phyloP scores from a whole-genome alignment of 805 yeast species.

The Spathaspora boniae region DNA sequence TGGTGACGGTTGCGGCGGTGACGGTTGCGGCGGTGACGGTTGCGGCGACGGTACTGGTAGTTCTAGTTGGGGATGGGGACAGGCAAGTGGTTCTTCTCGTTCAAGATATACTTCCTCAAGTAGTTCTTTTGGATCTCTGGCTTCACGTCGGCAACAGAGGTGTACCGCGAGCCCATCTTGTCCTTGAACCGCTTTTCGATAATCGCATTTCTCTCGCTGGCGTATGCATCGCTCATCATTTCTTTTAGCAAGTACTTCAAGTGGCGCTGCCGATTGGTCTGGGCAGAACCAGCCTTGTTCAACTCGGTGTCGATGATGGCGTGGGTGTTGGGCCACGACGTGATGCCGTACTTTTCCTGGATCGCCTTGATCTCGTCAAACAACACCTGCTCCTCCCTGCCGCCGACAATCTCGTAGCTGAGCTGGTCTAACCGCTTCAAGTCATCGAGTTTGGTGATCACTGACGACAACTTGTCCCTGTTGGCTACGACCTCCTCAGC shows the following conservation, averaged over 20 bases:
- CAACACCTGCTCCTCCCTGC: constrained; percentile 10
- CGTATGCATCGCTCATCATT: constrained; percentile 25
- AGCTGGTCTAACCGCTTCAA: constrained; percentile 30
- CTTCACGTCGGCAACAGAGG: constrained; percentile 13
- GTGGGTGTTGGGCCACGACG: constrained; percentile 40
- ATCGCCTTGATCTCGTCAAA: constrained; percentile 32
- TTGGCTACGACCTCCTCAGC: constrained; percentile 52
- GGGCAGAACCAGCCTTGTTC: constrained; percentile 25
- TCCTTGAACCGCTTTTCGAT: constrained; percentile 11
- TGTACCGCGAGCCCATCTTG: constrained; percentile 17
- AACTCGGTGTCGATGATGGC: constrained; percentile 35
- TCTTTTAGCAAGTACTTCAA: constrained; percentile 28
- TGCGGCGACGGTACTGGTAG: neutral
- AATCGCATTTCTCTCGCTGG: constrained; percentile 20
- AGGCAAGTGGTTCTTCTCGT: constrained; percentile 25
- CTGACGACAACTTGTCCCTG: constrained; percentile 23
- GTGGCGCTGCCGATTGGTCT: constrained; percentile 23
- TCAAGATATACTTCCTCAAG: constrained; percentile 59
- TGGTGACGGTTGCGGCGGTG: too few relatives aligned
- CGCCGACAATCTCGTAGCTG: constrained; percentile 1
- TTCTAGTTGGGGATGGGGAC: constrained; percentile 11
- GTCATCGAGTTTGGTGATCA: constrained; percentile 34
- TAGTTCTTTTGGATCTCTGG: constrained; percentile 63
- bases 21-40: too few relatives aligned
- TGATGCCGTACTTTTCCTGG: constrained; percentile 34